phyloP scores from a whole-genome alignment of 768 basidiomycete species.

The Auricularia cornea region DNA sequence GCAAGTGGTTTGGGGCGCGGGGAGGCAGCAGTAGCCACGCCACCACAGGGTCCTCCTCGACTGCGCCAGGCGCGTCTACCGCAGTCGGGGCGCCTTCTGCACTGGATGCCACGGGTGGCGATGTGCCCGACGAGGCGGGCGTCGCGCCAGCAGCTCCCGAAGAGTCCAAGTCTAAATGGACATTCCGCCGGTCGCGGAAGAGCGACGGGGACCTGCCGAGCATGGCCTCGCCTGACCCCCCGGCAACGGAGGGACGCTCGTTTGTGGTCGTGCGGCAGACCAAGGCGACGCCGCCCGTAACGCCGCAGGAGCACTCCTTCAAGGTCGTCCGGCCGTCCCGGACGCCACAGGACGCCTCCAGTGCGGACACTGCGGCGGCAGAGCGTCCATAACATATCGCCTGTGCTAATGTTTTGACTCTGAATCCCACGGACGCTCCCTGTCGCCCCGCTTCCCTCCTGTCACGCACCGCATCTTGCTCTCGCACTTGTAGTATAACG shows the following conservation, averaged over 20 bases:
- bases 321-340: neutral
- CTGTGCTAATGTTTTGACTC: conserved; percentile 12
- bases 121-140: conserved; percentile 30
- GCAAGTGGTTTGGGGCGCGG: neutral
- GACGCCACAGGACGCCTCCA: neutral
- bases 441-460: neutral
- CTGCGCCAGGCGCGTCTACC: conserved; percentile 1
- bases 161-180: neutral
- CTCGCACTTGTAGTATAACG: neutral
- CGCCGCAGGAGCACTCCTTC: conserved; percentile 1
- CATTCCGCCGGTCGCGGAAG: conserved; percentile 26
- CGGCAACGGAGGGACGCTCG: conserved; percentile 19
- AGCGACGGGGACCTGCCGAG: conserved; percentile 44
- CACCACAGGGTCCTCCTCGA: neutral
- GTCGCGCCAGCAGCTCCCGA: conserved; percentile 11
- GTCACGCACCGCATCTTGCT: neutral
- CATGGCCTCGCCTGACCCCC: conserved; percentile 17
- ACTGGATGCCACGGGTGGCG: conserved; percentile 2
- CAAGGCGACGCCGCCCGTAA: conserved; percentile 23
- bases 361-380: conserved; percentile 10
- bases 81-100: conserved; percentile 5
- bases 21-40: neutral
- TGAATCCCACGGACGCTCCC: too few relatives aligned
- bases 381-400: conserved; percentile 27
- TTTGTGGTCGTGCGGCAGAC: conserved; percentile 63